Percentiles rank a stretch among this genome's conserved stretches.
Conservation (phyloP, 306 rosid species). For the Medicago ruthenica region DNA sequence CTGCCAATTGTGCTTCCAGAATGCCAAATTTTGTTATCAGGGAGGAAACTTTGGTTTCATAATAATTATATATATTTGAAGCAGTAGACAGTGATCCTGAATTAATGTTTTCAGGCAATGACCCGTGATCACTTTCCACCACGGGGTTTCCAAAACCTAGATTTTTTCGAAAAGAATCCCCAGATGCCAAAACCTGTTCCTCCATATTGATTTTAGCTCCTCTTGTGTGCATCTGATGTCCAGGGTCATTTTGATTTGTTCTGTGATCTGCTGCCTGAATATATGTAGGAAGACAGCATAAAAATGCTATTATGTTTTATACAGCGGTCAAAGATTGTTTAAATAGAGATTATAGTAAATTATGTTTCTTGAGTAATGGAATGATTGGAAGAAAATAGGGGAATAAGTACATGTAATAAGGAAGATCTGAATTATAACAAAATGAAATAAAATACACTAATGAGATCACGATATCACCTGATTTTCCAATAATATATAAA, state of each 20-base stretch:
- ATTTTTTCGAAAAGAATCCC: slow-evolving; percentile 56
- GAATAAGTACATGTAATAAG: no score
- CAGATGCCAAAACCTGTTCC: slow-evolving; percentile 53
- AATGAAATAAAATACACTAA: no score
- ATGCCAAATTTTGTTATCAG: slow-evolving; percentile 74
- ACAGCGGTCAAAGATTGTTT: background rate
- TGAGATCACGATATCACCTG: no score
- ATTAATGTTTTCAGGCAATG: slow-evolving; percentile 59
- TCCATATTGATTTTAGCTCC: slow-evolving; percentile 60
- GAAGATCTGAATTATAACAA: no score
- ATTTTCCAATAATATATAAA: no score
- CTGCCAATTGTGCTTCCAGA: slow-evolving; percentile 84
- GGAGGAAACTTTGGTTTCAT: slow-evolving; percentile 74
- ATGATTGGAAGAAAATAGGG: no score
- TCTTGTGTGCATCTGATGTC: slow-evolving; percentile 49
- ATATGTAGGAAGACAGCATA: background rate
- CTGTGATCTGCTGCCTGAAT: slow-evolving; percentile 64
- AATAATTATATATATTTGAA: slow-evolving; percentile 68
- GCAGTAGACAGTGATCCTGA: slow-evolving; percentile 59
- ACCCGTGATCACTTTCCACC: slow-evolving; percentile 52
- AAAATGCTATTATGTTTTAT: background rate
- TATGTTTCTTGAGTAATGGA: no score
- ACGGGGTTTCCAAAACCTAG: slow-evolving; percentile 54
- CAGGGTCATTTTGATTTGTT: slow-evolving; percentile 51
- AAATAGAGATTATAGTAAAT: background rate